phyloP scores from a whole-genome alignment of 148 eudicot genomes.

The Diospyros kaki region DNA sequence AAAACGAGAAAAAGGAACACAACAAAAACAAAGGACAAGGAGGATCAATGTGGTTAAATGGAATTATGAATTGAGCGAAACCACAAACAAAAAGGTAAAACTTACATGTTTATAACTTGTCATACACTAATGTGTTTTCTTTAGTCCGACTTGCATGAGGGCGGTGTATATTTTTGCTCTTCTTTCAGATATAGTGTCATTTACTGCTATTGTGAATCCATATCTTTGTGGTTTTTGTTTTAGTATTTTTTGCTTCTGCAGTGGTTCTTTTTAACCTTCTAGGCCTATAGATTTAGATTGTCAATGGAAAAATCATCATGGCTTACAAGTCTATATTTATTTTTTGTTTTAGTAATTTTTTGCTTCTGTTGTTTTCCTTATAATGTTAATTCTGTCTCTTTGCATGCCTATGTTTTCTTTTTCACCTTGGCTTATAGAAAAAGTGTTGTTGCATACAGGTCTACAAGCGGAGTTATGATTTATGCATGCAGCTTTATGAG shows the following conservation, averaged over 20 bases:
- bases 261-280: no score
- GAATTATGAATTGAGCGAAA: neutral
- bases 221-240: no score
- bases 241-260: no score
- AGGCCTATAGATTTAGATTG: no score
- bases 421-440: neutral
- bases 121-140: neutral
- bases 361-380: neutral
- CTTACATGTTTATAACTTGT: neutral
- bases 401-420: no score
- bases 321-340: neutral
- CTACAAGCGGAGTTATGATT: slow-evolving; percentile 76
- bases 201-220: no score
- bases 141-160: neutral
- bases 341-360: neutral
- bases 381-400: no score
- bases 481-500: slow-evolving; percentile 86
- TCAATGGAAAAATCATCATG: no score
- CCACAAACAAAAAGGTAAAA: neutral
- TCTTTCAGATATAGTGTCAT: no score
- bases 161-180: neutral
- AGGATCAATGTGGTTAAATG: no score
- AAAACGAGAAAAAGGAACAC: no score
- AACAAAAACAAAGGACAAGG: no score
- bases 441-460: slow-evolving; percentile 44